phyloP scores from a whole-genome alignment of 805 yeast species.

The Yarrowia deformans region DNA sequence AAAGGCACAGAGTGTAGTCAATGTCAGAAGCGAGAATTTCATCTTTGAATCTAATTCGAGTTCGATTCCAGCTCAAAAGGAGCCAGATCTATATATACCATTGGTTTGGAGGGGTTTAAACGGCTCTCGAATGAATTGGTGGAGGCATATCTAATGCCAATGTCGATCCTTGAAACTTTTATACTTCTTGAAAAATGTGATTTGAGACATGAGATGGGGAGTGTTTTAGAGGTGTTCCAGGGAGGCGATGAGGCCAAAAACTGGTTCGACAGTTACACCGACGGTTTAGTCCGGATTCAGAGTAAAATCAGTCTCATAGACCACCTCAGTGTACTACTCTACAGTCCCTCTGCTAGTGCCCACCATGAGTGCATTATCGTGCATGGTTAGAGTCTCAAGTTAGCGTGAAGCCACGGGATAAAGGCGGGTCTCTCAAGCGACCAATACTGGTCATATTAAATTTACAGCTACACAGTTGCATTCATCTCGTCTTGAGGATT shows the following conservation, averaged over 20 bases:
- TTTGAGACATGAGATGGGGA: neutral
- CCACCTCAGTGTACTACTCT: too few species aligned
- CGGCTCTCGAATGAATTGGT: neutral
- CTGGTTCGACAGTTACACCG: too few species aligned
- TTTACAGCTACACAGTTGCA: neutral
- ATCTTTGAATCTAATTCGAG: neutral
- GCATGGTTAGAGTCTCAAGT: slow-evolving; percentile 2
- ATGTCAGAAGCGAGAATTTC: slow-evolving; percentile 17
- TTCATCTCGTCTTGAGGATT: neutral
- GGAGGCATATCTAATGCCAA: slow-evolving; percentile 20
- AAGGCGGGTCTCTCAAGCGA: neutral
- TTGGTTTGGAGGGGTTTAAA: too few species aligned
- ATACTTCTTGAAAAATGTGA: neutral
- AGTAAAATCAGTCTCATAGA: neutral
- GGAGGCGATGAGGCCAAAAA: too few species aligned
- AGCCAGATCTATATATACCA: neutral
- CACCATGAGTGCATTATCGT: slow-evolving; percentile 14
- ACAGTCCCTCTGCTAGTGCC: neutral
- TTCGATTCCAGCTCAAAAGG: neutral
- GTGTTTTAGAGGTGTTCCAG: too few species aligned
- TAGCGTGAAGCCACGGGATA: slow-evolving; percentile 15
- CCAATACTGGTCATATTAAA: neutral
- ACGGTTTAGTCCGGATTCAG: too few species aligned
- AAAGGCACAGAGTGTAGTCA: neutral
- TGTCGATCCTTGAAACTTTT: slow-evolving; percentile 17